Base-by-base conservation (phyloP, 2,329 filamentous ascomycete genomes). In the Alternaria ventricosa region DNA sequence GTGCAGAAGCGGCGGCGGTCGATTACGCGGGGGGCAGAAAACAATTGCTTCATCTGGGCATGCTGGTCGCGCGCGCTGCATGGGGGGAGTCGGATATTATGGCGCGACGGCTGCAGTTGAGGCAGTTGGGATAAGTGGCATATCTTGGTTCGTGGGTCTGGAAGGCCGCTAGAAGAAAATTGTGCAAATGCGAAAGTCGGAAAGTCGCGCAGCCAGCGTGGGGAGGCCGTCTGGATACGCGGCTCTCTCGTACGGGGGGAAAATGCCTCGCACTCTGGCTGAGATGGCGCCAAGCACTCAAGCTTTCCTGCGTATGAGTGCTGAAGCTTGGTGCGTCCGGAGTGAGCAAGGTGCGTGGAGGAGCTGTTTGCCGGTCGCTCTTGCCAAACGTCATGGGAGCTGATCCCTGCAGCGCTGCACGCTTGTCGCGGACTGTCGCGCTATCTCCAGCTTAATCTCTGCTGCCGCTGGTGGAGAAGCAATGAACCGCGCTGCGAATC, bases 391-490 rank as follows among this genome's bases (percentile, higher is more conserved):
- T 63, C 61, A 63, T 63, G 56, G 45, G 56, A 45, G 50, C 44
- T 33, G 23, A 63, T 63, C 61, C 61, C 56, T 63, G 56, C 61
- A n/a, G 33, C 23, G 49, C 50, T 18, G 54, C 55, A 63, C 60
- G 60, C 60, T 55, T 63, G 60, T 60, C 56, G 61, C 61, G 44
- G 61, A 60, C 57, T 50, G 61, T 63, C 56, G 67, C 65, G 67
- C 67, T 68, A 70, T 70, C 67, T 67, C 67, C 67, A 63, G 67
- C 67, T 68, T 69, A 70, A 70, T 70, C 65, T 70, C 65, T 64
- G 64, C 64, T 65, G 65, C 65, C 67, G 61, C 65, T 65, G 47
- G 60, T 43, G 55, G 55, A 57, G 45, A 13, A 62, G 63, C 36
- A 41, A 41, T 41, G 36, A 41, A 41, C 36, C 36, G 36, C 36